Conservation (phyloP, 2,329 filamentous ascomycete genomes). For the Trichoderma gracile region DNA sequence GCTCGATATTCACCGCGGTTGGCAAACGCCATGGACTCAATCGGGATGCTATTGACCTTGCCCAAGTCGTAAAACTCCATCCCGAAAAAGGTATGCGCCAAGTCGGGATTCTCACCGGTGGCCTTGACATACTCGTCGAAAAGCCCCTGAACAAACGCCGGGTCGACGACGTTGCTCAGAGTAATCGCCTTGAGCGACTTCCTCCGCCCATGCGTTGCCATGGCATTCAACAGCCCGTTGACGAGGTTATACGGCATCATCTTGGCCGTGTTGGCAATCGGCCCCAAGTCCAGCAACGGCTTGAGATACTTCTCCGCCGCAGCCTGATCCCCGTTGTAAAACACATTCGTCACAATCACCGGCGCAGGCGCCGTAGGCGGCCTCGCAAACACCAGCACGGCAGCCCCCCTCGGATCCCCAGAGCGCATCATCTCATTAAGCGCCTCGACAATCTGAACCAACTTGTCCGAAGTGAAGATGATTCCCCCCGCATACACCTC, state of each 20-base stretch:
- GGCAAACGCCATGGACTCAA: slow-evolving; percentile 36
- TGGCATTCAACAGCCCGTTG: slow-evolving; percentile 37
- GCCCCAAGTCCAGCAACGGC: slow-evolving; percentile 39
- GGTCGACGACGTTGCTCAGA: slow-evolving; percentile 43
- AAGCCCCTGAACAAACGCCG: not conserved
- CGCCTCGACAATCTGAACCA: slow-evolving; percentile 32
- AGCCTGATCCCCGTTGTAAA: slow-evolving; percentile 35
- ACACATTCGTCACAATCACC: slow-evolving; percentile 24
- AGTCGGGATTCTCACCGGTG: slow-evolving; percentile 31
- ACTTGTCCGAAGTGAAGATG: slow-evolving; percentile 31
- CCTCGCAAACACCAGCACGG: slow-evolving; percentile 38
- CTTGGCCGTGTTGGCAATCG: slow-evolving; percentile 39
- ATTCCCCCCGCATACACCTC: slow-evolving; percentile 37
- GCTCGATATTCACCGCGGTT: slow-evolving; percentile 10
- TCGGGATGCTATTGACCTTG: slow-evolving; percentile 32
- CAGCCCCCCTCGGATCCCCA: slow-evolving; percentile 28
- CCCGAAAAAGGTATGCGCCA: slow-evolving; percentile 32
- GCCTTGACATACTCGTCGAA: slow-evolving; percentile 34
- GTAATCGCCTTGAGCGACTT: slow-evolving; percentile 45
- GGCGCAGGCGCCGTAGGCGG: slow-evolving; percentile 4
- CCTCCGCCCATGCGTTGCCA: slow-evolving; percentile 40
- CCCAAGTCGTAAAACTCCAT: slow-evolving; percentile 46
- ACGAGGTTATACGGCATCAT: slow-evolving; percentile 44
- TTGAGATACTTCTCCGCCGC: slow-evolving; percentile 41
- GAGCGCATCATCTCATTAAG: slow-evolving; percentile 31